Evolutionary conservation across 2,329 filamentous ascomycete genomes (phyloP), one percentile per base, ranked within the genome.

Genomic region (Diatrype stigma): DNA sequence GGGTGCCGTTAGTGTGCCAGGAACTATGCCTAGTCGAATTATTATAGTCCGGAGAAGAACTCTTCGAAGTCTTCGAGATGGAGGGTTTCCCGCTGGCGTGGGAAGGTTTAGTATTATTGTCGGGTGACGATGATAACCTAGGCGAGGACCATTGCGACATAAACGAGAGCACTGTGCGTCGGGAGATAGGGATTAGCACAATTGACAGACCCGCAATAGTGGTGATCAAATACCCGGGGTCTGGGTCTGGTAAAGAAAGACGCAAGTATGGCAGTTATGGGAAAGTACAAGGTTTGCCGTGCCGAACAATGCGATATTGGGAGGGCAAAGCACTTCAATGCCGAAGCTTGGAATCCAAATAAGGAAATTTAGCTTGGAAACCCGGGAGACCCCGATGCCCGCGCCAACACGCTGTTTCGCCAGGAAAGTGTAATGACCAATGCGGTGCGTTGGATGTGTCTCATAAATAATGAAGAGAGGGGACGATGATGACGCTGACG

Each of bases 91-190:
- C 21, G 22, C 32, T 53, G 42, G 16, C 64, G 57, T 46, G 60
- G 60, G 16, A 56, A 55, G 53, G 59, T 52, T 56, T 60, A 59
- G 46, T 59, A 46, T 50, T 62, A 55, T 59, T 68, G 66, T 59
- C 68, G 63, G 55, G 70, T 65, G 32, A 66, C 64, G 45, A 40
- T 22, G 37, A 40, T 40, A 71, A 69, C 38, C 68, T 64, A 53
- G 69, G 64, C 53, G 72, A 69, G 59, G 86, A 87, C 76, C 89
- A 85, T 72, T 86, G 84, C 70, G 88, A 90, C 81, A 95, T 93
- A 73, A 95, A 95, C 62, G 90, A 95, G 62, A 91, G 78, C 51
- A 96, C 90, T 95, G 53, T 68, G 57, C 50, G 51, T 54, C 63
- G 57, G 49, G 55, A 52, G 56, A 52, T 53, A 48, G 51, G 51